phyloP scores from a whole-genome alignment of 2,329 filamentous ascomycete species.

The Calonectria montana region DNA sequence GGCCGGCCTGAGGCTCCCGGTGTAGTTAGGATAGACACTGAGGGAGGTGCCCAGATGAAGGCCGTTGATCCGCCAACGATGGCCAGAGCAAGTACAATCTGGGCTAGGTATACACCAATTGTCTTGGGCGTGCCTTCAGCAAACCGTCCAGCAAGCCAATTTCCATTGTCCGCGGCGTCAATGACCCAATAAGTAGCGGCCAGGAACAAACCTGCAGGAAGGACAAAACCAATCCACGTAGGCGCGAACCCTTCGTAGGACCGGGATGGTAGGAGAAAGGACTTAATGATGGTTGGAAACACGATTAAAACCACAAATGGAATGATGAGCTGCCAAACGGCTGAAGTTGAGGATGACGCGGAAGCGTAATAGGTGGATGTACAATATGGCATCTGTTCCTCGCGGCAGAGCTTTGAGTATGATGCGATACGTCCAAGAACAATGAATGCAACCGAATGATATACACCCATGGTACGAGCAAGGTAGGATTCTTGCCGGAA shows the following conservation, averaged over 20 bases:
- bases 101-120: slow-evolving; percentile 80
- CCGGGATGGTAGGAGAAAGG: slow-evolving; percentile 83
- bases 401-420: slow-evolving; percentile 90
- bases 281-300: slow-evolving; percentile 80
- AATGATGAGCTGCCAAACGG: slow-evolving; percentile 87
- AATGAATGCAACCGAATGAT: slow-evolving; percentile 87
- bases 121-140: slow-evolving; percentile 76
- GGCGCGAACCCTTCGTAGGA: slow-evolving; percentile 90
- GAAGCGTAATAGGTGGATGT: slow-evolving; percentile 96
- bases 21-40: slow-evolving; percentile 76
- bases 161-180: slow-evolving; percentile 87
- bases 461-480: slow-evolving; percentile 81
- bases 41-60: slow-evolving; percentile 87
- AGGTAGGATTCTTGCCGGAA: slow-evolving; percentile 75
- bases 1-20: slow-evolving; percentile 57
- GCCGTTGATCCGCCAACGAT: slow-evolving; percentile 86
- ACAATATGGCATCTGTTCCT: slow-evolving; percentile 99
- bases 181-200: slow-evolving; percentile 88
- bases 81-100: slow-evolving; percentile 81
- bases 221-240: slow-evolving; percentile 83
- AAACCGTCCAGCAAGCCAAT: slow-evolving; percentile 74
- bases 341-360: slow-evolving; percentile 89
- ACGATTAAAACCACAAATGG: slow-evolving; percentile 79
- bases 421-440: slow-evolving; percentile 83
- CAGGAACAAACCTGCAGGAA: slow-evolving; percentile 81